Base-by-base conservation (phyloP, 202 grass and related monocot species). In the Elaeis oleifera region DNA sequence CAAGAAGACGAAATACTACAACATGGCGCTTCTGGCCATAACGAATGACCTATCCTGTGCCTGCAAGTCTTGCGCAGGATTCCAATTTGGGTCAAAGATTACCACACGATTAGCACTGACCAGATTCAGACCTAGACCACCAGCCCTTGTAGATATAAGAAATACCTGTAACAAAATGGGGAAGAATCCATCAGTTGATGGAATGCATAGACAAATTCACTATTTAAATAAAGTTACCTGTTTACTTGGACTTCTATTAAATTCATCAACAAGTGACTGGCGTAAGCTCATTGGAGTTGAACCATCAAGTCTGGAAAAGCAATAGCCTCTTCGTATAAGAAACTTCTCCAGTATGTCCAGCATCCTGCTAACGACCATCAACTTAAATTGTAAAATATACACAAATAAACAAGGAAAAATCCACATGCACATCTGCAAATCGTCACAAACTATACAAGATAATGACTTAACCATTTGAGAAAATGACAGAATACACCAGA, bases 81-180 rank as follows among this genome's bases (percentile, higher is more conserved):
- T 96, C 91, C 91, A 96, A 77, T 85, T 96, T 61, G 91, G 91
- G 70, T 96, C 91, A 70, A 96, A 96, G 67, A 96, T 96, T 50
- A 91, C 91, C 51, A 96, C 91, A 77, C 87, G 88, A 61, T 96
- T 96, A 76, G 91, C 87, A 65, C 87, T 88, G 50, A 91, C 91
- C 63, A 96, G 81, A 70, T 91, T 96, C 54, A 91, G 84, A 71
- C 91, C 91, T 83, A 96, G 78, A 80, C 82, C 88, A 51, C 91
- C 91, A 19, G 91, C 91, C 60, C 91, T 70, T 18, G 91, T 96
- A 69, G 91, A 96, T 76, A 91, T 96, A 70, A 96, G 84, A 70
- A 96, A 96, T 70, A 96, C 79, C 91, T 96, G 79, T 57, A 51
- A 60, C 54, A 76, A 69, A 18, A 62, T 62, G 18, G 77, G 62